Base-by-base conservation (phyloP, 768 basidiomycete genomes). In the Amanita molliuscula region DNA sequence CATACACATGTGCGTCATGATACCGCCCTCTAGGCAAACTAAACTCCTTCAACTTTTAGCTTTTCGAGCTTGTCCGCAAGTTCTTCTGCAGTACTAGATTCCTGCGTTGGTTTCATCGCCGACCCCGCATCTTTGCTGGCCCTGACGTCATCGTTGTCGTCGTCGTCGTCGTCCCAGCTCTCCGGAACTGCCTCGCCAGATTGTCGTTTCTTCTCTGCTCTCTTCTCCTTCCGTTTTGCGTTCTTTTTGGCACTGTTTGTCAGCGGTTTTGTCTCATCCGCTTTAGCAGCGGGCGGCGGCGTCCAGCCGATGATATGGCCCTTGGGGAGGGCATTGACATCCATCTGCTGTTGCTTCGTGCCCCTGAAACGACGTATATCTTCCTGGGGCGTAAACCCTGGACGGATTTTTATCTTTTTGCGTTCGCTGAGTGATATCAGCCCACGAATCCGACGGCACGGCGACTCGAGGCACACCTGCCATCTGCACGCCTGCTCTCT, bases 361-460 rank as follows among this genome's bases (percentile, higher is more conserved):
- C 87, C 80, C 47, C 89, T 78, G 66, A 93, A 97, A 43, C 83
- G 81, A n/a, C 78, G 75, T 6, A 94, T 77, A 66, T 97, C 93
- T 65, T 97, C 93, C 66, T 93, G 90, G 0, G 93, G 93, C 4
- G 90, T 95, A 67, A 85, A 97, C 0, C 93, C 93, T 2, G 91
- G 93, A 23, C 93, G 76, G 55, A 97, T 84, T 70, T 84, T 93
- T 50, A 86, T 70, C 66, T 93, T 78, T 67, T 93, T 95, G 54
- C 93, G 83, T 29, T 89, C 65, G 43, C 93, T 96, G 63, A 46
- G 38, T 20, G 47, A 53, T 41, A 36, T 59, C 50, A 56, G 54
- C 44, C 47, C 48, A 47, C 4, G 20, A 54, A 50, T 52, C 44
- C 43, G 48, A 40, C 53, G 15, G 37, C 53, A 53, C 48, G 45